A percentile compares a stretch with the other conserved stretches of the same genome.
Conservation (phyloP, 164 flowering plant species). For the Nymphaea colorata region DNA sequence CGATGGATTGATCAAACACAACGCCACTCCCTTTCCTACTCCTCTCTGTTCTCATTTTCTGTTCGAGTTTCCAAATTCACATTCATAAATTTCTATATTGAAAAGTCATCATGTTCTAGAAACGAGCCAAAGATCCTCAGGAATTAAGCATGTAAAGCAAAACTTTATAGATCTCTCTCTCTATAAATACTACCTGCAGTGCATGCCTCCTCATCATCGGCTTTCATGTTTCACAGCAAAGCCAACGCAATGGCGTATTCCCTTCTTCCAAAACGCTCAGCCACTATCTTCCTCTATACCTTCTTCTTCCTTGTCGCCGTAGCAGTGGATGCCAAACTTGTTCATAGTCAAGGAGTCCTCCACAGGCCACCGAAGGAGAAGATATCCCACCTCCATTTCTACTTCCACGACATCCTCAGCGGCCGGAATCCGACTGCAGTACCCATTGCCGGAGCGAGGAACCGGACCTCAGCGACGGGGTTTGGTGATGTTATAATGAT, state of each 20-base stretch:
- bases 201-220: too few relatives aligned
- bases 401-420: conserved; percentile 6
- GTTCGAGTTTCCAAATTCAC: too few relatives aligned
- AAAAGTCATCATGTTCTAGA: too few relatives aligned
- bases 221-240: too few relatives aligned
- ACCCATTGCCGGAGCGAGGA: not conserved
- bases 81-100: too few relatives aligned
- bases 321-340: not conserved
- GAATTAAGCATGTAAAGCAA: too few relatives aligned
- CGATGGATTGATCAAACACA: too few relatives aligned
- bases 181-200: too few relatives aligned
- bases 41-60: too few relatives aligned
- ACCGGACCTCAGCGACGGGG: not conserved
- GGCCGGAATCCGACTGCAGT: conserved; percentile 6
- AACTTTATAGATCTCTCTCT: too few relatives aligned
- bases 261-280: not conserved
- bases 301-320: not conserved
- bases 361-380: not conserved
- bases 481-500: conserved; percentile 5
- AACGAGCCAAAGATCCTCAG: too few relatives aligned
- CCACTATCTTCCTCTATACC: not conserved
- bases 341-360: not conserved
- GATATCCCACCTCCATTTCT: not conserved
- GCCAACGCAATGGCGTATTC: not conserved
- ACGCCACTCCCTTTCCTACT: too few relatives aligned